Base-by-base conservation (phyloP, 2,329 filamentous ascomycete species). In the Trichoderma cornu-damae region DNA sequence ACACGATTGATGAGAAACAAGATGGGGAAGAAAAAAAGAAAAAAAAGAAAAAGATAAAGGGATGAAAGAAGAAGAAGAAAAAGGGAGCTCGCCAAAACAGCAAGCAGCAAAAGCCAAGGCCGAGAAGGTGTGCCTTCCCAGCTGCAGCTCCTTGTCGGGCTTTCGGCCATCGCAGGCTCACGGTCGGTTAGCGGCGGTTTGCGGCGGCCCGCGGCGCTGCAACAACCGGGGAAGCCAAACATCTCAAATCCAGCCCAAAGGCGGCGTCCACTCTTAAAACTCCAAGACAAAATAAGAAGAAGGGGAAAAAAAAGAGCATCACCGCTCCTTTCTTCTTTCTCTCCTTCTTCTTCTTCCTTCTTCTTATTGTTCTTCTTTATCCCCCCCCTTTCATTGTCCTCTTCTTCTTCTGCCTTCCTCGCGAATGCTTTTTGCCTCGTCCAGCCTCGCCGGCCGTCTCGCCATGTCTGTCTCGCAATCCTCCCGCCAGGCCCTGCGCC, bases 391-490 rank as follows among this genome's bases (percentile, higher is more conserved):
- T n/a, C n/a, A n/a, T n/a, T n/a, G n/a, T 48, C 3, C 37, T 40
- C n/a, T 14, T 16, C 6, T 28, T 37, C 42, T 20, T 11, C 22
- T 28, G n/a, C 24, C 12, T 24, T 32, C 18, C 7, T 35, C 12
- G 14, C 34, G 32, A 49, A 49, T 49, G n/a, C n/a, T n/a, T n/a
- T n/a, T n/a, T 37, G 49, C 24, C 1, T 26, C 2, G 3, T 18
- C 24, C 28, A 30, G 28, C 28, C 28, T 30, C 28, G 6, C 6
- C 28, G 9, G 5, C 8, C 26, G 6, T 9, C 6, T 24, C 44
- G n/a, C 34, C 34, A 83, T 83, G 80, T 74, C 77, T 40, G 66
- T 79, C 59, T 70, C 75, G 58, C 70, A 76, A 63, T 74, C 74
- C 54, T 76, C 78, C 35, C 73, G 75, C 61, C 75, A 77, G 63